These are phyloP conservation scores for Talaromyces sp. DNA, from an alignment of 2,329 filamentous ascomycete species.

Conservation along the genomic window DNA sequence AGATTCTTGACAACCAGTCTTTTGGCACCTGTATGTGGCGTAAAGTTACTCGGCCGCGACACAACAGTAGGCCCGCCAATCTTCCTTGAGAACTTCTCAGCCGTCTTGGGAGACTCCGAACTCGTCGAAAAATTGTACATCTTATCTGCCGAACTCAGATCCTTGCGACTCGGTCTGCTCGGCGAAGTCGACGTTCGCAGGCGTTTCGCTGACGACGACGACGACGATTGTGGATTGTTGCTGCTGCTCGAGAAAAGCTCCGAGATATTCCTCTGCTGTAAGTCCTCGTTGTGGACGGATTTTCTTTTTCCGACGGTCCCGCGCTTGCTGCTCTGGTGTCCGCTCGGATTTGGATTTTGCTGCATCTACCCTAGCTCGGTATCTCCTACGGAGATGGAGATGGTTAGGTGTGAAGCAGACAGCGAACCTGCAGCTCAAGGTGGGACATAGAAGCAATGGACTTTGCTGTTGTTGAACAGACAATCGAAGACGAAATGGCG, in stretches of 20 bases:
- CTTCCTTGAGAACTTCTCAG: slow-evolving; percentile 46
- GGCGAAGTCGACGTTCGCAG: slow-evolving; percentile 25
- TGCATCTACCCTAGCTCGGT: slow-evolving; percentile 43
- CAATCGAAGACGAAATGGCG: background rate
- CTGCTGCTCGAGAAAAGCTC: slow-evolving; percentile 40
- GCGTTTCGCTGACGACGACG: slow-evolving; percentile 38
- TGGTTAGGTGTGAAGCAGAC: background rate
- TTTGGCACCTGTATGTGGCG: slow-evolving; percentile 72
- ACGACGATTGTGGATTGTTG: slow-evolving; percentile 23
- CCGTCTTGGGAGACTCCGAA: slow-evolving; percentile 33
- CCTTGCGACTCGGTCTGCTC: slow-evolving; percentile 14
- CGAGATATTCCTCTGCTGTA: slow-evolving; percentile 43
- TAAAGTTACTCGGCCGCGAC: slow-evolving; percentile 53
- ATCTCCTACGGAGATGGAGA: slow-evolving; percentile 16
- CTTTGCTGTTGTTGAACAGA: background rate
- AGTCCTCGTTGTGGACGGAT: slow-evolving; percentile 31
- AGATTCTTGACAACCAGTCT: slow-evolving; percentile 94
- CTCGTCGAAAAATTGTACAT: slow-evolving; percentile 53
- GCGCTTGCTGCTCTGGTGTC: slow-evolving; percentile 43
- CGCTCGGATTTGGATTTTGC: slow-evolving; percentile 28
- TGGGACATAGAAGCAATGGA: slow-evolving; percentile 16
- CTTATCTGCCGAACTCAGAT: slow-evolving; percentile 36
- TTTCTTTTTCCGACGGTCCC: slow-evolving; percentile 43
- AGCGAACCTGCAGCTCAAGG: slow-evolving; percentile 19
- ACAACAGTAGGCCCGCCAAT: slow-evolving; percentile 35